Evolutionary conservation across 2,329 filamentous ascomycete species (phyloP).

Genomic region (Zymoseptoria pseudotritici): DNA sequence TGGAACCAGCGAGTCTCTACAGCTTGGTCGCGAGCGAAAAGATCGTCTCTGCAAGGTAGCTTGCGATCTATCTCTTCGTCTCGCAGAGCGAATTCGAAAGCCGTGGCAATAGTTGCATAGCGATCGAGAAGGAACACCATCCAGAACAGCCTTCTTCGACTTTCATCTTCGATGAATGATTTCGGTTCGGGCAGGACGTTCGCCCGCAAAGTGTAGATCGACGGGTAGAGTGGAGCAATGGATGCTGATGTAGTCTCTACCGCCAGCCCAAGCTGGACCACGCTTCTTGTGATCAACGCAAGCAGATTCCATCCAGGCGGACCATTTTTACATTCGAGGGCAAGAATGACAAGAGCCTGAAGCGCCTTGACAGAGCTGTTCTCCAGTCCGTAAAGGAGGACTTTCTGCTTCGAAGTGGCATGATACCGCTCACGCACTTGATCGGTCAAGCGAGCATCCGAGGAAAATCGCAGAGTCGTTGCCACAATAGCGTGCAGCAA

Average conservation of each 20-base stretch:
- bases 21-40: constrained; percentile 74
- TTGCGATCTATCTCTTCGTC: constrained; percentile 85
- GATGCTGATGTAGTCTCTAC: constrained; percentile 75
- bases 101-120: constrained; percentile 83
- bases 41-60: constrained; percentile 77
- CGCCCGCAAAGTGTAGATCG: constrained; percentile 81
- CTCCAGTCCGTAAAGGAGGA: constrained; percentile 79
- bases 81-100: constrained; percentile 83
- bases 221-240: constrained; percentile 69
- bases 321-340: constrained; percentile 79
- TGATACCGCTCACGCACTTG: constrained; percentile 70
- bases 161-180: constrained; percentile 86
- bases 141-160: constrained; percentile 79
- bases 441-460: constrained; percentile 65
- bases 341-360: constrained; percentile 79
- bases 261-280: constrained; percentile 78
- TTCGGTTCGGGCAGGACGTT: constrained; percentile 76
- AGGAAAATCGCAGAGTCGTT: constrained; percentile 77
- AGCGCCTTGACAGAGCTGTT: constrained; percentile 83
- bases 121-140: constrained; percentile 87
- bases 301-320: constrained; percentile 89
- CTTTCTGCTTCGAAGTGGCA: constrained; percentile 73
- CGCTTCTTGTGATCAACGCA: constrained; percentile 78
- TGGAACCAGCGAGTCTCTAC: constrained; percentile 81
- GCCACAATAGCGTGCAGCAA: constrained; percentile 83